These are phyloP conservation scores for Coemansia sp. DNA, from an alignment of 192 early-diverging fungal genomes.

Conservation along the genomic window DNA sequence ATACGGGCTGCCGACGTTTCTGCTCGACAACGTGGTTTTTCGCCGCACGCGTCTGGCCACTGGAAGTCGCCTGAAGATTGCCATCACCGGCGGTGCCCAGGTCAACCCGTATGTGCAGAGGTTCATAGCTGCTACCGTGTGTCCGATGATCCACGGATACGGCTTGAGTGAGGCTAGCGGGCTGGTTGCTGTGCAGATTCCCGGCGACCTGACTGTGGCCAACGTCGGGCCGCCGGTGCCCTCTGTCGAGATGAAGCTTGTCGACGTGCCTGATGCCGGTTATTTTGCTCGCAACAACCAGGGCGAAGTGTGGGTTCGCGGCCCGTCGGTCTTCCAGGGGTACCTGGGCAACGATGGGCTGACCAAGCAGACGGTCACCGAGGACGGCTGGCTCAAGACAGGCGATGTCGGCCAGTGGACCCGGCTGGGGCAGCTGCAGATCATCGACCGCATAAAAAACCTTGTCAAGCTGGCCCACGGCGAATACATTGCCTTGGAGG, in stretches of 20 bases:
- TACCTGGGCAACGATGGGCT: conserved; percentile 73
- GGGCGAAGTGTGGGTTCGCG: conserved; percentile 85
- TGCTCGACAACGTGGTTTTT: conserved; percentile 78
- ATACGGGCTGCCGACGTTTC: conserved; percentile 63
- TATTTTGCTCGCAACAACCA: conserved; percentile 63
- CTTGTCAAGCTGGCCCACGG: conserved; percentile 88
- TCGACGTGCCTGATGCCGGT: conserved; percentile 63
- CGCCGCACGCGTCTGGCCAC: conserved; percentile 75
- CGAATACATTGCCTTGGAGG: conserved; percentile 93
- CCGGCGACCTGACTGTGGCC: conserved; percentile 57
- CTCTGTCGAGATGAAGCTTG: conserved; percentile 75
- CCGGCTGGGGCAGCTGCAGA: conserved; percentile 67
- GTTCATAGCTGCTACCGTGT: conserved; percentile 73
- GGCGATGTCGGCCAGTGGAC: conserved; percentile 90
- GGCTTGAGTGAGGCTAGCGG: conserved; percentile 82
- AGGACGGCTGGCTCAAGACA: conserved; percentile 83
- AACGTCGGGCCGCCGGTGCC: conserved; percentile 75
- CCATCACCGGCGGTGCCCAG: conserved; percentile 85
- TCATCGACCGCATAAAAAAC: conserved; percentile 94
- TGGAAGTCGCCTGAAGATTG: conserved; percentile 80
- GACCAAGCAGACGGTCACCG: conserved; percentile 65
- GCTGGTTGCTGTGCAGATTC: conserved; percentile 65
- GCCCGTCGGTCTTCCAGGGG: conserved; percentile 73
- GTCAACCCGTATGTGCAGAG: conserved; percentile 80
- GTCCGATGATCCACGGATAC: conserved; percentile 85